These are phyloP conservation scores for Agastache rugosa DNA, from an alignment of 257 asterid species.

Conservation along the genomic window DNA sequence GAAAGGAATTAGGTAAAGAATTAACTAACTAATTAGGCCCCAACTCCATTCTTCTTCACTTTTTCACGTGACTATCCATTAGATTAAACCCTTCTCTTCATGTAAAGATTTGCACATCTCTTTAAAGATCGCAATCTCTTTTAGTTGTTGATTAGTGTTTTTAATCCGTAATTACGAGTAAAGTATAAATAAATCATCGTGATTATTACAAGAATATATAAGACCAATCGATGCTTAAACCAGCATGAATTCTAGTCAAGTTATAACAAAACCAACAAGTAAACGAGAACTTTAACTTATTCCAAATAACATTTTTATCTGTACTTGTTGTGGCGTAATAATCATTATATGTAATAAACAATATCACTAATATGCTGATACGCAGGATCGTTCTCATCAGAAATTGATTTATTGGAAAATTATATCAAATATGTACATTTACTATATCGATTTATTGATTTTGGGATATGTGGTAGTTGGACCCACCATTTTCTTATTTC, in stretches of 20 bases:
- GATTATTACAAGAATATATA: background rate
- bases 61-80: conserved; percentile 39
- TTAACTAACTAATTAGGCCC: conserved; percentile 15
- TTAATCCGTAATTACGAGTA: background rate
- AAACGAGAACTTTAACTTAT: no score
- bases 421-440: no score
- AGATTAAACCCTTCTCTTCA: background rate
- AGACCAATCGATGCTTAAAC: background rate
- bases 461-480: no score
- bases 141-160: background rate
- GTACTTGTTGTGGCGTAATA: no score
- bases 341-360: no score
- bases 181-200: background rate
- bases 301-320: background rate
- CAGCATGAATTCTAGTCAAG: background rate
- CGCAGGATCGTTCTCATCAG: no score
- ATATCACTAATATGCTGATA: no score
- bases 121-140: conserved; percentile 10
- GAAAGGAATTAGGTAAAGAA: conserved; percentile 30
- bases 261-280: no score
- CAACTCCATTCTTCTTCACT: conserved; percentile 1
- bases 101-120: background rate
- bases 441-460: no score
- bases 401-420: no score
- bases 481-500: no score